Base-by-base conservation (phyloP, 2,329 filamentous ascomycete species). In the Cordyceps farinosa region DNA sequence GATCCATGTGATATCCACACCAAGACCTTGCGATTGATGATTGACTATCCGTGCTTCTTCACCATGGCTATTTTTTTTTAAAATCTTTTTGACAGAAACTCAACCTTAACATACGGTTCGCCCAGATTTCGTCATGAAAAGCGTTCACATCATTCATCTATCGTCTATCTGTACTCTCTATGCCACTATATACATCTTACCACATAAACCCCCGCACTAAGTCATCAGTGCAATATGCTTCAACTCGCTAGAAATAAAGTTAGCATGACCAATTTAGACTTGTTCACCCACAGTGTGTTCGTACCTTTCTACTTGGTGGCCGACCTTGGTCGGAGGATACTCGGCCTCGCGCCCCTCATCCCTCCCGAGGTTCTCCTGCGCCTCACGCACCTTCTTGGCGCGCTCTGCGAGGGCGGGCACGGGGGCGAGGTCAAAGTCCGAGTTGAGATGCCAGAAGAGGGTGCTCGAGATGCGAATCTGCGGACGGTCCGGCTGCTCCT, bases 381-480 rank as follows among this genome's bases (percentile, higher is more conserved):
- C 76, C 2, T 74, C 76, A 44, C 82, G 73, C 3, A 86, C 73
- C 48, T 69, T 69, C 55, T 68, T 72, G 5, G 84, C 83, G 66
- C 74, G 73, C 50, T 79, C 77, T 1, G 73, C 78, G 44, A 86
- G 75, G 59, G 71, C 72, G 1, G 81, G 79, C 48, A 87, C 76
- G 1, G 85, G 85, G 3, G 69, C 72, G 7, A 87, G 73, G 62
- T 86, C 82, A 63, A 80, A 80, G 68, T 87, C 84, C 22, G 82
- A 85, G 48, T 78, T 79, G 32, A 87, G 74, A 60, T 87, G 84
- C 81, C 83, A 87, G 75, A 87, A 87, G 63, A 86, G 77, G 3
- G 84, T 87, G 55, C 82, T 85, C 42, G 82, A 85, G 70, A 87
- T 87, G 55, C 84, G 77, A 17, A 86, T 71, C 2, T 83, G 76